Evolutionary conservation across 2,329 filamentous ascomycete species (phyloP).

Genomic region (Cladosporium colombiae): DNA sequence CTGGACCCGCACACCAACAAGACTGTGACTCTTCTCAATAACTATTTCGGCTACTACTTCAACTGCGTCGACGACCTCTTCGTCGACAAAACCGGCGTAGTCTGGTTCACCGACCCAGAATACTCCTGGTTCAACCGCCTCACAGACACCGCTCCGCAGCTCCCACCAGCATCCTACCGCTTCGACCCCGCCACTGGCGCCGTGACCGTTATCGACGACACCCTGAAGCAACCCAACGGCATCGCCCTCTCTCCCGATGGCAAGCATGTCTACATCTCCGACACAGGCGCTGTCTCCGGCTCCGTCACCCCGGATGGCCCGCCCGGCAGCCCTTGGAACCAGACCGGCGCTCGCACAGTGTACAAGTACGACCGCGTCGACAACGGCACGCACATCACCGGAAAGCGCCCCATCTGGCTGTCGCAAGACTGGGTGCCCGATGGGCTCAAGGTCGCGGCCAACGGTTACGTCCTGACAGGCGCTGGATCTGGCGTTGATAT

Average conservation of each 20-base stretch:
- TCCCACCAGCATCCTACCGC: conserved; percentile 42
- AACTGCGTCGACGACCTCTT: conserved; percentile 47
- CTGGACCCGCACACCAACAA: conserved; percentile 49
- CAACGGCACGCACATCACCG: conserved; percentile 39
- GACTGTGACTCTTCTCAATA: conserved; percentile 46
- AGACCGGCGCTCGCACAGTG: conserved; percentile 37
- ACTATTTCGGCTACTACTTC: conserved; percentile 51
- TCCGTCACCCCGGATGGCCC: conserved; percentile 31
- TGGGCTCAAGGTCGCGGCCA: conserved; percentile 45
- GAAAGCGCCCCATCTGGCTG: conserved; percentile 45
- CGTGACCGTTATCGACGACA: conserved; percentile 45
- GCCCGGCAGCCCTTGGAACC: conserved; percentile 35
- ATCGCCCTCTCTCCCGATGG: conserved; percentile 48
- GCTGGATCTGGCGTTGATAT: conserved; percentile 45
- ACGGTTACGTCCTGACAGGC: conserved; percentile 45
- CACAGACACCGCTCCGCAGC: conserved; percentile 40
- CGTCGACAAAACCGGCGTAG: conserved; percentile 45
- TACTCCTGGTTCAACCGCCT: conserved; percentile 42
- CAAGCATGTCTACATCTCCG: conserved; percentile 48
- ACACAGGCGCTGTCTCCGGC: conserved; percentile 39
- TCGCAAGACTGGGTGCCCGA: conserved; percentile 44
- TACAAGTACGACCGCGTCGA: conserved; percentile 45
- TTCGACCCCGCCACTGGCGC: conserved; percentile 45
- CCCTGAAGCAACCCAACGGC: conserved; percentile 47
- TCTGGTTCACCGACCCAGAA: conserved; percentile 54